Base-by-base conservation (phyloP, 2,329 filamentous ascomycete genomes). In the Hypoxylon sp. region DNA sequence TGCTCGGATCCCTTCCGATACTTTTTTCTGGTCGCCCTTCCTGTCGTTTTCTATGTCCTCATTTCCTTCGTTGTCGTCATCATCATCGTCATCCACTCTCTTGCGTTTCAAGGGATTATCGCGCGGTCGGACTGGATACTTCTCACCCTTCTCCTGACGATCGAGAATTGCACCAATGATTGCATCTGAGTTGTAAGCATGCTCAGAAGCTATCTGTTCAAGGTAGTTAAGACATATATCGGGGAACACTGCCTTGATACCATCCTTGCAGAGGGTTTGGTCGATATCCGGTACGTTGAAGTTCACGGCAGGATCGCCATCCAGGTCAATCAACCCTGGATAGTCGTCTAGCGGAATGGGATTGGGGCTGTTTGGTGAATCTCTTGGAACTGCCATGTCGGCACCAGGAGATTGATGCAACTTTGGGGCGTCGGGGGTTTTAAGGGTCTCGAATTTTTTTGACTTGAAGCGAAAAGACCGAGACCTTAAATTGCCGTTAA, bases 211-310 rank as follows among this genome's bases (percentile, higher is more conserved):
- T 3, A 81, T 61, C 3, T 66, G 50, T 5, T 74, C 63, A 11
- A 86, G 74, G 60, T 81, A 82, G 0, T 79, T 66, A 0, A 74
- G 77, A 64, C 82, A 85, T 1, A 87, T 83, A 44, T 86, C 81
- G 0, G 84, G 83, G 64, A 87, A 85, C 7, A 85, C 53, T 3
- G 62, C 50, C 7, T 79, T 68, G 13, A 83, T 73, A 2, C 69
- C 61, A 14, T 75, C 67, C 31, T 73, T 76, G 70, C 79, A 82
- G 5, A 65, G 62, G 22, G 62, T 25, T 42, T 72, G 64, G 49
- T 57, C 40, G 2, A 64, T 30, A 14, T 69, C 54, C 27, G 35
- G 33, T 33, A 30, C 5, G 22, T 40, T 27, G 7, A 20, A 13
- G 6, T 14, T 20, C 14, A 42, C 31, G 25, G 20, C 55, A 17